Evolutionary conservation across 2,329 filamentous ascomycete genomes (phyloP), one percentile per base, ranked within the genome.

Genomic region (Akanthomyces muscarius): DNA sequence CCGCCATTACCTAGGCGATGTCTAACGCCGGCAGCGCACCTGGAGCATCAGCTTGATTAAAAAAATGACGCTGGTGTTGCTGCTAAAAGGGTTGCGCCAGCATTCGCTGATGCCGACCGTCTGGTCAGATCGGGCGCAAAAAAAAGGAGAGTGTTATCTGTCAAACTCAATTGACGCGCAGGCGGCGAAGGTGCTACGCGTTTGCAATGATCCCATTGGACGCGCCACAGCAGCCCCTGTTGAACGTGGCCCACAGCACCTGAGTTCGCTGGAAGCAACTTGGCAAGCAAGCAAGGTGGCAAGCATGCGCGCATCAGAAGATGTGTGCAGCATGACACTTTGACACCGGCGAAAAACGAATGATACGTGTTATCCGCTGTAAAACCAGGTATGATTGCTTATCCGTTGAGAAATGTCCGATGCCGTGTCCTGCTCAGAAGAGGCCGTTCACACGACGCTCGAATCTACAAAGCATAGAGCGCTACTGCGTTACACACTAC

Each of bases 101-200:
- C 25, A 30, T 50, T 50, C 13, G 47, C 5, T 50, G 47, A 7
- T 30, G 47, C 23, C 25, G 25, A 16, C 47, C 23, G 25, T 50
- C 16, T 53, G 1, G 16, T 36, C 18, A 14, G 30, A 53, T 53
- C 47, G 10, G 52, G 14, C 47, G 21, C 33, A 18, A 4, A 36
- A 41, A 54, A 55, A 53, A 23, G 50, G 51, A 25, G 33, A 55
- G 52, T 25, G 52, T 33, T 10, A 55, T 42, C 52, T 55, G 52
- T 41, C 52, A 42, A 55, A 55, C 36, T 55, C 52, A 25, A 42
- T 55, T 55, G 28, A 55, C 52, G 52, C 52, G 33, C 36, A 55
- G 25, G 2, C 10, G 8, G 14, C 14, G 4, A 25, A 25, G 36
- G n/a, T 55, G 52, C 33, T 42, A 36, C 52, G 33, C 36, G 52